These are phyloP conservation scores for Lolium multiflorum DNA, from an alignment of 176 grass and related monocot species.

Conservation along the genomic window DNA sequence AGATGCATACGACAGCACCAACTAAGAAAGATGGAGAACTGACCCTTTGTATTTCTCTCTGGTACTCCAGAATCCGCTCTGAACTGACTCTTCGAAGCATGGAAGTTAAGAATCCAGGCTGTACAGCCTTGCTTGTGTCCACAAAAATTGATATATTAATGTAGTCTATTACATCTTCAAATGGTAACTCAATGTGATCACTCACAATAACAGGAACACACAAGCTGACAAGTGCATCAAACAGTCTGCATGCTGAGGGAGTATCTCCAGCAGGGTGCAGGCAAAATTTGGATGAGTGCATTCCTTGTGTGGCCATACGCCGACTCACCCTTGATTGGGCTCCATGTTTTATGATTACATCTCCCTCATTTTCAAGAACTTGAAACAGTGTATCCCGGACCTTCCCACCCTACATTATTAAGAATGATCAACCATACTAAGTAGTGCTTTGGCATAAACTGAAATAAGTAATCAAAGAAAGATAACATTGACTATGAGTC, in stretches of 20 bases:
- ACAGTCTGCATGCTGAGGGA: conserved; percentile 76
- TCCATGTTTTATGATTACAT: conserved; percentile 89
- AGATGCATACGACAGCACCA: conserved; percentile 9
- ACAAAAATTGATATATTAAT: conserved; percentile 86
- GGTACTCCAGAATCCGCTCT: conserved; percentile 76
- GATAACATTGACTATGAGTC: background rate
- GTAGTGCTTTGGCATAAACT: conserved; percentile 16
- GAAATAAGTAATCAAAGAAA: conserved; percentile 12
- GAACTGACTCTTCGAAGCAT: conserved; percentile 62
- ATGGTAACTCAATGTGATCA: conserved; percentile 78
- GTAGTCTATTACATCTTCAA: conserved; percentile 90
- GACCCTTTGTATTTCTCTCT: conserved; percentile 89
- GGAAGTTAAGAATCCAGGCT: conserved; percentile 69
- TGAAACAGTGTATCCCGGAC: conserved; percentile 82
- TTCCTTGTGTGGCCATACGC: conserved; percentile 75
- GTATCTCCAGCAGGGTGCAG: conserved; percentile 95
- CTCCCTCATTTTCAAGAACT: conserved; percentile 79
- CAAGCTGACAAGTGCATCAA: conserved; percentile 84
- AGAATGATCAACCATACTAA: conserved; percentile 30
- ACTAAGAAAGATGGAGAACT: conserved; percentile 32
- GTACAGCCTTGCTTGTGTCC: conserved; percentile 68
- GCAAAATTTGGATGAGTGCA: conserved; percentile 93
- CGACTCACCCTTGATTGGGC: conserved; percentile 80
- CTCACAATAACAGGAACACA: conserved; percentile 85
- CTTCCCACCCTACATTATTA: conserved; percentile 70